Conservation (phyloP, 2,329 filamentous ascomycete genomes). For the Furcasterigmium furcatum region DNA sequence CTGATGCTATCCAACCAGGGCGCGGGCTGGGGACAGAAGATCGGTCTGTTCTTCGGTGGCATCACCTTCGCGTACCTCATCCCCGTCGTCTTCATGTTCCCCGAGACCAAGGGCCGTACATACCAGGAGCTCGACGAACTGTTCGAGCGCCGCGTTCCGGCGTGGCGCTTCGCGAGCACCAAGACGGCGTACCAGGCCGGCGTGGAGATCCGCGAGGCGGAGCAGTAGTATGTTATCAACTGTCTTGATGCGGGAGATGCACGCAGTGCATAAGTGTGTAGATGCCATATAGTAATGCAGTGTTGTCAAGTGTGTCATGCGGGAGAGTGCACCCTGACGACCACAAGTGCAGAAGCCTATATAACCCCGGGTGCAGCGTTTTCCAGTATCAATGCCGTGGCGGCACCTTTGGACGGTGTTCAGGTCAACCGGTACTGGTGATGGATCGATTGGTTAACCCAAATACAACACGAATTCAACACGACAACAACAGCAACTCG, state of each 20-base stretch:
- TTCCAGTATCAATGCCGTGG: too few relatives aligned
- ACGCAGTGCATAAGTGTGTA: background rate
- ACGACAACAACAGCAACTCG: too few relatives aligned
- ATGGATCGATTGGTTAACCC: too few relatives aligned
- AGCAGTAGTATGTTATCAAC: background rate
- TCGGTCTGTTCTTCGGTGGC: constrained; percentile 13
- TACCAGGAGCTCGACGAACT: constrained; percentile 17
- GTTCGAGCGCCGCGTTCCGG: constrained; percentile 12
- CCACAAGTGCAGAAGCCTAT: too few relatives aligned
- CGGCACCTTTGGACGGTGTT: too few relatives aligned
- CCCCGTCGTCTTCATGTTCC: constrained; percentile 12
- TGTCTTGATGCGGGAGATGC: background rate
- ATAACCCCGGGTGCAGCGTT: too few relatives aligned
- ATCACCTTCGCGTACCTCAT: constrained; percentile 14
- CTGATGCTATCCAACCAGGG: constrained; percentile 15
- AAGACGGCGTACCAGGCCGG: constrained; percentile 1
- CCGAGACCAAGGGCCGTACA: constrained; percentile 16
- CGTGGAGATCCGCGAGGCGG: constrained; percentile 1
- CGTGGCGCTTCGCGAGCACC: constrained; percentile 12
- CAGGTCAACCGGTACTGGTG: too few relatives aligned
- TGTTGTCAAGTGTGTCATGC: too few relatives aligned
- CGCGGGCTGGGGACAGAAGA: constrained; percentile 10
- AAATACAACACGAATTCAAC: too few relatives aligned
- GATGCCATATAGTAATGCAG: too few relatives aligned
- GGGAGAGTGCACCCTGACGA: too few relatives aligned